These are phyloP conservation scores for Thalassiosira mediterranea DNA, from an alignment of 352 stramenopile species.

Conservation along the genomic window DNA sequence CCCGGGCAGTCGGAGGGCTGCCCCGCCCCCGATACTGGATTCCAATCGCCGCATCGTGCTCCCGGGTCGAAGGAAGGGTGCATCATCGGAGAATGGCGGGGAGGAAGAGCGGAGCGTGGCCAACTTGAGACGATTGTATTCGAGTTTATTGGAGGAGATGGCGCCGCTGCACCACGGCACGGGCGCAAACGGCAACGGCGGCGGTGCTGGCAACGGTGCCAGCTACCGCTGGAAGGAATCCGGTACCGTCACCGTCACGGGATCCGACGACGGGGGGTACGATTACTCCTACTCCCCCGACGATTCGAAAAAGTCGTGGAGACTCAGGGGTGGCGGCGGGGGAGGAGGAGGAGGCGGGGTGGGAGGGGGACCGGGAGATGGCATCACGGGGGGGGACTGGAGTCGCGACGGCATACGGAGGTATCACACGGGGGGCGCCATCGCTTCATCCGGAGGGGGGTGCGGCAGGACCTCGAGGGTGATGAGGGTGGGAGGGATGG, in stretches of 20 bases:
- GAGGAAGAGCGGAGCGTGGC: conserved; percentile 31
- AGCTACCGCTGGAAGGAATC: conserved; percentile 42
- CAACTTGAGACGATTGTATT: conserved; percentile 38
- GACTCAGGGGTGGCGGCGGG: background rate
- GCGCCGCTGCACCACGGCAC: conserved; percentile 27
- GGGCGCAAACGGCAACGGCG: background rate
- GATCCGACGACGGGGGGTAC: conserved; percentile 38
- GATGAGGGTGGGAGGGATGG: conserved; percentile 24
- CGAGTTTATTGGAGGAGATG: conserved; percentile 45
- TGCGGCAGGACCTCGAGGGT: conserved; percentile 11
- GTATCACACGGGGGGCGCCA: conserved; percentile 38
- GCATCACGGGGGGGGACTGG: conserved; percentile 45
- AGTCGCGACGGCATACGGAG: conserved; percentile 36
- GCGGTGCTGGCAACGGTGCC: background rate
- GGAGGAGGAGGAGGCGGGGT: background rate
- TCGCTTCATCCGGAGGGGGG: background rate
- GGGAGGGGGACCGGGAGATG: background rate
- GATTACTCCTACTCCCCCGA: conserved; percentile 47
- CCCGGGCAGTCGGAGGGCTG: no score
- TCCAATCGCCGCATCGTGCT: no score
- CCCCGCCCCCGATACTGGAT: no score
- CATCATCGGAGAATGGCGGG: background rate
- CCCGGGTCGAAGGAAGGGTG: no score
- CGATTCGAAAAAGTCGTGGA: conserved; percentile 29
- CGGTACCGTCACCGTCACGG: conserved; percentile 37